Percentiles rank a stretch among this genome's conserved stretches.
phyloP scores from a whole-genome alignment of 805 yeast species.

The Candida maesae region DNA sequence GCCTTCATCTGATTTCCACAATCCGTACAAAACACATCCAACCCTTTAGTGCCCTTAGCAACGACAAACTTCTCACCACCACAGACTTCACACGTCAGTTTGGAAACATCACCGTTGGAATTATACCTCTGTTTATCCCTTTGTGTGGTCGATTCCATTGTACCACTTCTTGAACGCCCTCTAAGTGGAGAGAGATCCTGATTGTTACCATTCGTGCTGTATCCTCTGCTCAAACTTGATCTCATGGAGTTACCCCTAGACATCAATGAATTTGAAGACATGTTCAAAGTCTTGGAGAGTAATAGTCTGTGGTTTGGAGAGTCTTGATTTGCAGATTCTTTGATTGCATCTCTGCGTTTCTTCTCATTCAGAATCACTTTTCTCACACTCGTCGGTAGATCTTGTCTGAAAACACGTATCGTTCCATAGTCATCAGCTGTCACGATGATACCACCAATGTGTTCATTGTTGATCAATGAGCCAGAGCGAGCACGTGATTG shows the following conservation, averaged over 20 bases:
- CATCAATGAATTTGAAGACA: conserved; percentile 16
- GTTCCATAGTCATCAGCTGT: conserved; percentile 73
- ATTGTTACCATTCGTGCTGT: not conserved
- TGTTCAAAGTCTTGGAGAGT: conserved; percentile 15
- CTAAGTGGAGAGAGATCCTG: conserved; percentile 3
- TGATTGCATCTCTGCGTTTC: not conserved
- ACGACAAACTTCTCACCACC: conserved; percentile 26
- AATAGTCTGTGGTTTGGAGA: conserved; percentile 2
- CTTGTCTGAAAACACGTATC: conserved; percentile 78
- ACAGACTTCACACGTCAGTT: conserved; percentile 24
- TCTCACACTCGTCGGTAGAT: conserved; percentile 52
- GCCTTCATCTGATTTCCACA: conserved; percentile 27
- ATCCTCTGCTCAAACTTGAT: not conserved
- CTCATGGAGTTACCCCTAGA: conserved; percentile 17
- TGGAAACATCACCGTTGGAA: not conserved
- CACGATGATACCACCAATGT: conserved; percentile 52
- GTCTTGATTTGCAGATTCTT: not conserved
- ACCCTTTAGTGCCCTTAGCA: conserved; percentile 7
- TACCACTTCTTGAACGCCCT: conserved; percentile 20
- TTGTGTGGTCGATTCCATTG: conserved; percentile 15
- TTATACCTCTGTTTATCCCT: not conserved
- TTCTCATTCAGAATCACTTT: conserved; percentile 30
- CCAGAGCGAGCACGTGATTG: conserved; percentile 1
- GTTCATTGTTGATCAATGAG: conserved; percentile 27
- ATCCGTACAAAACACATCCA: conserved; percentile 25